A percentile compares a stretch with the other conserved stretches of the same genome.
Conservation (phyloP, 2,329 filamentous ascomycete genomes). For the Sporothrix euskadiensis region DNA sequence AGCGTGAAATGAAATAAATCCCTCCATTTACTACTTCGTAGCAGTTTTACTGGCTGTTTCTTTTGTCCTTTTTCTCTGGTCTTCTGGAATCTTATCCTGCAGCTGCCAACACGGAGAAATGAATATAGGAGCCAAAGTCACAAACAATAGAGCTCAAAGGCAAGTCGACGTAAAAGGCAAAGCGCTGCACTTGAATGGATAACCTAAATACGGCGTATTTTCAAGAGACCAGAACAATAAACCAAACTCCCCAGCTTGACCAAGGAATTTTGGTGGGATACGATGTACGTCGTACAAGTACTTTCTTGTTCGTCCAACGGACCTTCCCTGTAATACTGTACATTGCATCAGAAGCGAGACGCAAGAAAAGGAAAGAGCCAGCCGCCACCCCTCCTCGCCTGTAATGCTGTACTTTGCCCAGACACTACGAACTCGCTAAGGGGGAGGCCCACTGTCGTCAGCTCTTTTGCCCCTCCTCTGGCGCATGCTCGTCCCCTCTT, state of each 20-base stretch:
- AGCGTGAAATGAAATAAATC: constrained; percentile 11
- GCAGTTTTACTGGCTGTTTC: background rate
- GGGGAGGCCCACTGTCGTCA: constrained; percentile 25
- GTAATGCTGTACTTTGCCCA: background rate
- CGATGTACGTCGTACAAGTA: background rate
- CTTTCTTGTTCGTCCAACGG: background rate
- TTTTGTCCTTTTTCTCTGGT: background rate
- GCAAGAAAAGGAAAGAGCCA: constrained; percentile 1
- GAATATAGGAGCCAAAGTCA: background rate
- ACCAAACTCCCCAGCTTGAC: background rate
- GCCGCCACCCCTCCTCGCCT: background rate
- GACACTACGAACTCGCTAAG: background rate
- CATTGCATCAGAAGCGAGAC: background rate
- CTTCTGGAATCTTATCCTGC: background rate
- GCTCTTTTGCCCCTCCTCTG: constrained; percentile 25
- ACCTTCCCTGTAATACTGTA: background rate
- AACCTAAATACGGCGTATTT: constrained; percentile 15
- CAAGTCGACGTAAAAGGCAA: background rate
- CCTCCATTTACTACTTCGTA: background rate
- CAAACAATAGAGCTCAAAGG: background rate
- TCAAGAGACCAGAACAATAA: background rate
- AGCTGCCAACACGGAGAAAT: background rate
- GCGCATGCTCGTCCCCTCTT: background rate
- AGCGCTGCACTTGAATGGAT: background rate
- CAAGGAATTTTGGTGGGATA: background rate